These are phyloP conservation scores for Kitagawia praeruptora DNA, from an alignment of 129 eudicot species.

Conservation along the genomic window DNA sequence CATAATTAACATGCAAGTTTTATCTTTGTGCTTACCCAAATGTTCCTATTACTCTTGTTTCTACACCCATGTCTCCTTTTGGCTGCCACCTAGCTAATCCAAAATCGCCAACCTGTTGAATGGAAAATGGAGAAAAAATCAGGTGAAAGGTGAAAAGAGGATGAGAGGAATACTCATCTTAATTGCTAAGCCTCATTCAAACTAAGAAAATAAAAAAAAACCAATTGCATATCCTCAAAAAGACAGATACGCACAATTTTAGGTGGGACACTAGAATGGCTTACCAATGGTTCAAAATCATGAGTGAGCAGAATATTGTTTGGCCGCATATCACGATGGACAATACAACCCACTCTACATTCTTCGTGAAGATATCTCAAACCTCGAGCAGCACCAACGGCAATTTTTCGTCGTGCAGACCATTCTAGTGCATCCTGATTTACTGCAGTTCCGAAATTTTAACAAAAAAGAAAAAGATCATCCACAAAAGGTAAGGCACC, in stretches of 20 bases:
- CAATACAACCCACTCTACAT: slow-evolving; percentile 89
- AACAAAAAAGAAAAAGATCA: neutral
- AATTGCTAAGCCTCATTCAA: neutral
- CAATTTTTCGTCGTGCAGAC: slow-evolving; percentile 76
- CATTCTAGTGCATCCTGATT: slow-evolving; percentile 43
- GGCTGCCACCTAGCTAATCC: slow-evolving; percentile 98
- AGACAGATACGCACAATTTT: neutral
- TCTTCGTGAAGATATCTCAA: slow-evolving; percentile 93
- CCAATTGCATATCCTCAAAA: neutral
- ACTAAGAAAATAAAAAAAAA: neutral
- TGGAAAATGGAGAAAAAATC: neutral
- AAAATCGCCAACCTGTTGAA: slow-evolving; percentile 82
- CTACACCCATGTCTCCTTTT: slow-evolving; percentile 62
- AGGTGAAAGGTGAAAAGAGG: neutral
- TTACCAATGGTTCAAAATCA: slow-evolving; percentile 85
- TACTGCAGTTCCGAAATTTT: slow-evolving; percentile 30
- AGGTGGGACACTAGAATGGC: slow-evolving; percentile 3
- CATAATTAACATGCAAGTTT: neutral
- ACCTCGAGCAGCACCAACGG: slow-evolving; percentile 83
- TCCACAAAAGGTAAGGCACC: neutral
- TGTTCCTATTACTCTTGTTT: slow-evolving; percentile 86
- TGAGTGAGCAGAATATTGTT: slow-evolving; percentile 88
- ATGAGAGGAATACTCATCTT: neutral
- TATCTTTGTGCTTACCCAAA: slow-evolving; percentile 47
- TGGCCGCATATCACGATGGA: slow-evolving; percentile 98